These are phyloP conservation scores for Phyllosticta citribraziliensis DNA, from an alignment of 2,329 filamentous ascomycete genomes.

Conservation along the genomic window DNA sequence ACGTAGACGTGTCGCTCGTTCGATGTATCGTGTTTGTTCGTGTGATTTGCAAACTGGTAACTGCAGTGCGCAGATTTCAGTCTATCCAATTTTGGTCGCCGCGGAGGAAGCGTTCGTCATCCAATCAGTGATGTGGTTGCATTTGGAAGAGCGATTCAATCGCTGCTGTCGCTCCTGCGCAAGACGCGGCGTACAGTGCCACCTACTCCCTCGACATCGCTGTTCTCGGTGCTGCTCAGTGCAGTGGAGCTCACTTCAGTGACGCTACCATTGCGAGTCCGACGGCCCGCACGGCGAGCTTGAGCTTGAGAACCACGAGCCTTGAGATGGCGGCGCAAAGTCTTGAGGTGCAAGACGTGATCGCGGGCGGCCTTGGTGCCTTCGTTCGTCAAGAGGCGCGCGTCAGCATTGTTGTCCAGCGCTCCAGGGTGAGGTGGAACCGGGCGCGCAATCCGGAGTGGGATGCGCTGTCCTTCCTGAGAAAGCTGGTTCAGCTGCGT, in stretches of 20 bases:
- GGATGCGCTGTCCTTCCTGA: constrained; percentile 14
- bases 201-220: neutral
- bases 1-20: neutral
- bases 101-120: neutral
- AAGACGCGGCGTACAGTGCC: constrained; percentile 3
- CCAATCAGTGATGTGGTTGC: neutral
- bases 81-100: neutral
- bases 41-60: neutral
- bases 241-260: neutral
- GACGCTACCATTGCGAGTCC: constrained; percentile 4
- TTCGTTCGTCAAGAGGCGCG: constrained; percentile 19
- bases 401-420: constrained; percentile 21
- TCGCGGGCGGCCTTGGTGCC: neutral
- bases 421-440: constrained; percentile 20
- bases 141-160: neutral
- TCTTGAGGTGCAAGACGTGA: constrained; percentile 8
- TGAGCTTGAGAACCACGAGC: constrained; percentile 6
- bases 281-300: neutral
- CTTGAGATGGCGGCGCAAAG: constrained; percentile 3
- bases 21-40: neutral
- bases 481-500: constrained; percentile 12
- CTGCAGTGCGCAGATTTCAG: neutral
- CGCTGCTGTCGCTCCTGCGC: constrained; percentile 1
- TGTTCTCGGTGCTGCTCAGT: constrained; percentile 6
- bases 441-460: constrained; percentile 17